Conservation (phyloP, 371 early-diverging fungal genomes). For the Rhizopus sp. region DNA sequence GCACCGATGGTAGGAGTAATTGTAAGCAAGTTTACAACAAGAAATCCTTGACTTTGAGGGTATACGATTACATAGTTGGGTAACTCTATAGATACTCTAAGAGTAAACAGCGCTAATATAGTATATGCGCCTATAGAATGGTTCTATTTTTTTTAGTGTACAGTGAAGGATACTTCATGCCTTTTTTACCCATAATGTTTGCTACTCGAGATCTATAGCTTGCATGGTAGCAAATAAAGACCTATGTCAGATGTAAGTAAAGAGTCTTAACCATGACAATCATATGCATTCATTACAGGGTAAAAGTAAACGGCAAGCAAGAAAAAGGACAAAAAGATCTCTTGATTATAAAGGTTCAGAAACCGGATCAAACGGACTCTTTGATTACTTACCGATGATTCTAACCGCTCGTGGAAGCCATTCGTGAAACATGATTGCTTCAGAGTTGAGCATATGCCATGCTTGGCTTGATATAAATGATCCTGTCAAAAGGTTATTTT, state of each 20-base stretch:
- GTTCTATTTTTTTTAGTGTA: no score
- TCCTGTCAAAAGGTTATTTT: constrained; percentile 20
- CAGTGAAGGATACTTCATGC: neutral
- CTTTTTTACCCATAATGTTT: constrained; percentile 30
- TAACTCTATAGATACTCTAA: constrained; percentile 37
- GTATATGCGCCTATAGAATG: constrained; percentile 26
- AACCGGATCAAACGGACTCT: neutral
- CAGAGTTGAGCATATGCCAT: constrained; percentile 50
- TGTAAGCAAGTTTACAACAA: constrained; percentile 34
- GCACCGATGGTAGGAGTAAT: constrained; percentile 39
- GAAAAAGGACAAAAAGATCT: constrained; percentile 52
- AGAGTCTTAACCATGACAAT: neutral
- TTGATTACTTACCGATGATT: constrained; percentile 35
- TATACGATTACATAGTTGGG: constrained; percentile 41
- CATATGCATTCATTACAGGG: constrained; percentile 30
- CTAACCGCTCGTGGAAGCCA: constrained; percentile 49
- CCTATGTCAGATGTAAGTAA: constrained; percentile 9
- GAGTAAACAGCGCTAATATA: constrained; percentile 31
- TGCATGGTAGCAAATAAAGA: constrained; percentile 47
- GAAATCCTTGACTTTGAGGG: constrained; percentile 36
- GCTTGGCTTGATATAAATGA: constrained; percentile 53
- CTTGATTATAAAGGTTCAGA: constrained; percentile 12
- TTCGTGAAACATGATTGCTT: constrained; percentile 44
- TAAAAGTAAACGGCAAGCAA: constrained; percentile 54
- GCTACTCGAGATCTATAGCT: constrained; percentile 45